A percentile compares a stretch with the other conserved stretches of the same genome.
phyloP scores from a whole-genome alignment of 352 stramenopile genomes.

The Pythium biforme region DNA sequence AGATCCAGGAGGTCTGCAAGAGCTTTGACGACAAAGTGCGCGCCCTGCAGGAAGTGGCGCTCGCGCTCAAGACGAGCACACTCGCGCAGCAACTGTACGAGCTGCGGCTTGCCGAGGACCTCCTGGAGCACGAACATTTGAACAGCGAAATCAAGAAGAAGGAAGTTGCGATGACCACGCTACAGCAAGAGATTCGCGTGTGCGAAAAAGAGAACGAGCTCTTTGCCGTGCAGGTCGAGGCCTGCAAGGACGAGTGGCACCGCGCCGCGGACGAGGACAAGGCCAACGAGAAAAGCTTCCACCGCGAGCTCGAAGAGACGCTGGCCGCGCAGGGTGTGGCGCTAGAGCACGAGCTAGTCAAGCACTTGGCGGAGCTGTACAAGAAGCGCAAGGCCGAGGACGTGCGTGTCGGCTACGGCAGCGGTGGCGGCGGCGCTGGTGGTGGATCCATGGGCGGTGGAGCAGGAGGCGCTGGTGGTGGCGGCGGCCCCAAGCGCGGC shows the following conservation, averaged over 20 bases:
- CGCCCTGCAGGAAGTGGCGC: constrained; percentile 31
- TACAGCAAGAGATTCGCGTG: constrained; percentile 16
- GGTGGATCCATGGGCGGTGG: constrained; percentile 12
- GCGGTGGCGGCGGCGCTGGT: constrained; percentile 1
- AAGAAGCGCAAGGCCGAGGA: constrained; percentile 70
- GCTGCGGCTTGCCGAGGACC: constrained; percentile 18
- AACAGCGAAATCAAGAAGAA: constrained; percentile 34
- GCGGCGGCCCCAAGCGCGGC: constrained; percentile 12
- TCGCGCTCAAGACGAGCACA: constrained; percentile 28
- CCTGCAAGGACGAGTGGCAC: constrained; percentile 64
- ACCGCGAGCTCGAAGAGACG: constrained; percentile 68
- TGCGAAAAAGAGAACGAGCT: constrained; percentile 43
- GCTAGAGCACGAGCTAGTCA: constrained; percentile 77
- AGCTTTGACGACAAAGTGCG: constrained; percentile 87
- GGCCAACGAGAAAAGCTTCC: constrained; percentile 53
- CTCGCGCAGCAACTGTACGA: constrained; percentile 54
- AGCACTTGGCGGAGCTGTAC: constrained; percentile 74
- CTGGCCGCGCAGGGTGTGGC: constrained; percentile 34
- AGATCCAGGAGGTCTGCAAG: constrained; percentile 78
- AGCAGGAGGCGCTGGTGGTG: constrained; percentile 1
- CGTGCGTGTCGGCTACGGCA: constrained; percentile 19
- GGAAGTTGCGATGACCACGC: constrained; percentile 25
- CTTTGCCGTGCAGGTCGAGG: constrained; percentile 52
- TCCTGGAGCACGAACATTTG: constrained; percentile 46
- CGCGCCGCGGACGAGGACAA: constrained; percentile 71